phyloP scores from a whole-genome alignment of 768 basidiomycete species.

The Lentinula raphanica region DNA sequence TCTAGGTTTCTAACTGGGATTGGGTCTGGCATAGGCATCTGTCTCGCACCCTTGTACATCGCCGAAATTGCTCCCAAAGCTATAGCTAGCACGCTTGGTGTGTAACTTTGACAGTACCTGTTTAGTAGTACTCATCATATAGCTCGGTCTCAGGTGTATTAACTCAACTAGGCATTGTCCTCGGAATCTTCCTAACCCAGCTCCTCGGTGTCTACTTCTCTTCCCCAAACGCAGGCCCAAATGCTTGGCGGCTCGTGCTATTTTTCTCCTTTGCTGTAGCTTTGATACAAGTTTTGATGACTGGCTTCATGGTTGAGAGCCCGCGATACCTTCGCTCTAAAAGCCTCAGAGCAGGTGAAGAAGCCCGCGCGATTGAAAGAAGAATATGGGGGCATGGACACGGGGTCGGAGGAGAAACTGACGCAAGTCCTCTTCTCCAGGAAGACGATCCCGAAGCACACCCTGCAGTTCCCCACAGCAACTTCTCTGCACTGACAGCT shows the following conservation, averaged over 20 bases:
- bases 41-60: conserved; percentile 70
- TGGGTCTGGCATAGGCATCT: conserved; percentile 10
- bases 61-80: conserved; percentile 76
- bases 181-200: conserved; percentile 87
- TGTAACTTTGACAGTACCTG: conserved; percentile 12
- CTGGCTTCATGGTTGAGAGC: conserved; percentile 58
- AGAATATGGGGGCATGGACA: conserved; percentile 45
- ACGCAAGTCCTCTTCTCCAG: conserved; percentile 15
- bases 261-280: conserved; percentile 56
- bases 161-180: conserved; percentile 77
- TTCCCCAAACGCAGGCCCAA: conserved; percentile 63
- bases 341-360: conserved; percentile 45
- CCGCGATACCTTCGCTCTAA: conserved; percentile 54
- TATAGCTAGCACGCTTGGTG: conserved; percentile 72
- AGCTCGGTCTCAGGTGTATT: conserved; percentile 51
- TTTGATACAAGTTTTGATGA: conserved; percentile 49
- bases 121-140: neutral
- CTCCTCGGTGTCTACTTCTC: conserved; percentile 66
- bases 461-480: conserved; percentile 15
- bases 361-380: conserved; percentile 33
- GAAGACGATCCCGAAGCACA: conserved; percentile 20
- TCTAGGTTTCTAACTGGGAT: conserved; percentile 8
- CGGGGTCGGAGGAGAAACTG: conserved; percentile 14
- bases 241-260: conserved; percentile 68
- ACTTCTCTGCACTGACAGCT: conserved; percentile 34